These are phyloP conservation scores for Paramecium octaurelia DNA, from an alignment of 73 alveolate species.

Conservation along the genomic window DNA sequence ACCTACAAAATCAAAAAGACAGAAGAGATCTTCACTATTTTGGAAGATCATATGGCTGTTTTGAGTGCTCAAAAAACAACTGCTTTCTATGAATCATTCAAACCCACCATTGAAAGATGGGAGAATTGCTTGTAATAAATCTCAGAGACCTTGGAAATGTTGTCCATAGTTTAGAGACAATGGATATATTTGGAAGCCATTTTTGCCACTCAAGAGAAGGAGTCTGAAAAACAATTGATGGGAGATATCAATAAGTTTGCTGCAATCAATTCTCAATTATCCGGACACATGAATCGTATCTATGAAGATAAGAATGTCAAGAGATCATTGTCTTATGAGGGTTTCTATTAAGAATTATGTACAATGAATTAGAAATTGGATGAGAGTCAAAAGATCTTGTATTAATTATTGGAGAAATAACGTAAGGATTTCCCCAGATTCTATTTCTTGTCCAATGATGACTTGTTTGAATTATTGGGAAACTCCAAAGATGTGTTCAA, in stretches of 20 bases:
- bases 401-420: conserved; percentile 96
- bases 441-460: conserved; percentile 99
- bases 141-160: conserved; percentile 80
- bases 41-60: conserved; percentile 94
- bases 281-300: conserved; percentile 41
- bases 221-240: conserved; percentile 48
- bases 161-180: conserved; percentile 66
- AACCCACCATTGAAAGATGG: conserved; percentile 81
- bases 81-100: conserved; percentile 83
- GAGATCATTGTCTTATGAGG: conserved; percentile 52
- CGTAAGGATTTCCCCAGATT: conserved; percentile 97
- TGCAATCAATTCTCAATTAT: conserved; percentile 35
- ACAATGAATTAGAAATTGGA: conserved; percentile 82
- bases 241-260: conserved; percentile 60
- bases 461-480: conserved; percentile 97
- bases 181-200: conserved; percentile 64
- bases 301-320: conserved; percentile 43
- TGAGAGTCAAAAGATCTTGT: conserved; percentile 91
- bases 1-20: conserved; percentile 72
- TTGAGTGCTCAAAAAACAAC: conserved; percentile 85
- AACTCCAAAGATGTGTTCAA: conserved; percentile 94
- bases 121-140: conserved; percentile 75
- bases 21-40: conserved; percentile 76
- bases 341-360: conserved; percentile 42
- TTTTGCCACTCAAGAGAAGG: conserved; percentile 58